phyloP scores from a whole-genome alignment of 768 basidiomycete species.

The Lactarius sp. region DNA sequence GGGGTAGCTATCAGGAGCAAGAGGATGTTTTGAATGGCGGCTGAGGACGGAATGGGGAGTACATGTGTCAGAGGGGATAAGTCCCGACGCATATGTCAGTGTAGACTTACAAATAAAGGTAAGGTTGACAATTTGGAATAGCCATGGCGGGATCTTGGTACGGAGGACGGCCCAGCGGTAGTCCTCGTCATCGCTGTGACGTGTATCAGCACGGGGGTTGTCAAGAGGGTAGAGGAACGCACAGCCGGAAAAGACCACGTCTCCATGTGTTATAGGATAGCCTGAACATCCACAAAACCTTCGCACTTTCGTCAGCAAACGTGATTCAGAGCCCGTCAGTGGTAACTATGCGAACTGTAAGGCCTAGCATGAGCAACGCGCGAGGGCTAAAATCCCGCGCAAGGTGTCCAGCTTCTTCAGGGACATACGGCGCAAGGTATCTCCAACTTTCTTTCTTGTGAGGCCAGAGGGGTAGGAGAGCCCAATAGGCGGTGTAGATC shows the following conservation, averaged over 20 bases:
- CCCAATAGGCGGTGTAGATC: constrained; percentile 78
- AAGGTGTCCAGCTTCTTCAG: constrained; percentile 37
- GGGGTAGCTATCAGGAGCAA: constrained; percentile 69
- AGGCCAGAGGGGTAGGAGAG: constrained; percentile 62
- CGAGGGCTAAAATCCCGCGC: constrained; percentile 58
- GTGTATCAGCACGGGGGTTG: background rate
- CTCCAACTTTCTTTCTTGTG: constrained; percentile 31
- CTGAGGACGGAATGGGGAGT: constrained; percentile 30
- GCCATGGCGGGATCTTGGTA: constrained; percentile 44
- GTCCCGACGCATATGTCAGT: background rate
- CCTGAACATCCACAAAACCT: constrained; percentile 60
- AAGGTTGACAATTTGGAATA: constrained; percentile 62
- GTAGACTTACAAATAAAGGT: constrained; percentile 61
- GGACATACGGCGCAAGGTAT: constrained; percentile 54
- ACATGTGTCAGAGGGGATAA: background rate
- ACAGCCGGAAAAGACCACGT: constrained; percentile 76
- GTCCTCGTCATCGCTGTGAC: constrained; percentile 70
- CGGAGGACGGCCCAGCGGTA: constrained; percentile 88
- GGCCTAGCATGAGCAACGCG: constrained; percentile 65
- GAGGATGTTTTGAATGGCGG: constrained; percentile 74
- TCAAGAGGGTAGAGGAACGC: constrained; percentile 27
- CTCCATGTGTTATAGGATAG: constrained; percentile 80
- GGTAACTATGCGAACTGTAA: constrained; percentile 44
- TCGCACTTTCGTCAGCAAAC: background rate
- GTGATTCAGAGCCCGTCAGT: background rate